Base-by-base conservation (phyloP, 805 yeast species). In the Zygosaccharomyces pseudorouxii region DNA sequence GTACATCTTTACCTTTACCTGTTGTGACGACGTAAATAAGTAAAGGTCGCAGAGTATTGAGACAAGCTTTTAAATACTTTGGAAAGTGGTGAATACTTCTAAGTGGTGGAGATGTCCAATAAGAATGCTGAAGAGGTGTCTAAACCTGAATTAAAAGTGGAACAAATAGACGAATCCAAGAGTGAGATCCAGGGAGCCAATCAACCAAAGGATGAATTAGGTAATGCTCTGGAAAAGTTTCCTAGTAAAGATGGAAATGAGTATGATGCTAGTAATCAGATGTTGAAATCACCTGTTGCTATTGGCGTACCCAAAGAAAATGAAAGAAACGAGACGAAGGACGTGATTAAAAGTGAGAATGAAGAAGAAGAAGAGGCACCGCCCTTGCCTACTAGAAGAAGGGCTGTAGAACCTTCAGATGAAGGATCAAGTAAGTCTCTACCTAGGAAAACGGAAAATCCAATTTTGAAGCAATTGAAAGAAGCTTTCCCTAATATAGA, bases 401-500 rank as follows among this genome's bases (percentile, higher is more conserved):
- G 25, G 28, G 23, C 52, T 14, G 12, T 36, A 12, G 48, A 22
- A 12, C 18, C 22, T 5, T 29, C 39, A 23, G 31, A 18, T 2
- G 55, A 49, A 35, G 20, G 36, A 6, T 29, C 36, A 11, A 28
- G 44, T 19, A 29, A 29, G 18, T 36, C 36, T 19, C 11, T 41
- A 5, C 36, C 44, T 6, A 16, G 51, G 38, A 52, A 42, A 47
- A 50, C 10, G 38, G 59, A 52, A 43, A 63, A 62, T 48, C 65
- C 63, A 30, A 53, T 65, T 18, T 53, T 59, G 42, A 71, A 76
- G 43, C 83, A 87, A 37, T 73, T 92, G 53, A 74, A 76, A 57
- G 96, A 88, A 19, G 97, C 97, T 0, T 92, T 92, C 65, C 98
- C 99, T 1, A 70, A 73, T 14, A 68, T 81, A 20, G 96, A 89